phyloP scores from a whole-genome alignment of 2,329 filamentous ascomycete genomes.

The Fusarium chlamydosporum region DNA sequence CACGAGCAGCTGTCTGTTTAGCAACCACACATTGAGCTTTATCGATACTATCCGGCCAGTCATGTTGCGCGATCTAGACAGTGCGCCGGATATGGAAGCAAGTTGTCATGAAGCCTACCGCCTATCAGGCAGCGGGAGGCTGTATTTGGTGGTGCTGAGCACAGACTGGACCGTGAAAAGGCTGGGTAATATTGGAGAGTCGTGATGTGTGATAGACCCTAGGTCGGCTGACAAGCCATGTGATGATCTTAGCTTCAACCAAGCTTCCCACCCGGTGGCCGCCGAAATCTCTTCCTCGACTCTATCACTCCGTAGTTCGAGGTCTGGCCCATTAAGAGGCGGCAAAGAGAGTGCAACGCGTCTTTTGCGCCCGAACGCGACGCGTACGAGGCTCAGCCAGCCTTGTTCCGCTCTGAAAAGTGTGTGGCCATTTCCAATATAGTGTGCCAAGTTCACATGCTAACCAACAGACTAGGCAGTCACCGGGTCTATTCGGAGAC shows the following conservation, averaged over 20 bases:
- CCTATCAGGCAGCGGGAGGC: slow-evolving; percentile 32
- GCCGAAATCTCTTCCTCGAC: slow-evolving; percentile 33
- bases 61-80: slow-evolving; percentile 30
- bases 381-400: slow-evolving; percentile 45
- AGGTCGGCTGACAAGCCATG: slow-evolving; percentile 51
- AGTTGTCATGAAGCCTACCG: slow-evolving; percentile 18
- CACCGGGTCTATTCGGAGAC: slow-evolving; percentile 40
- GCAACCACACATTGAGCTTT: slow-evolving; percentile 38
- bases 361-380: slow-evolving; percentile 36
- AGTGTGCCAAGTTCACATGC: slow-evolving; percentile 43
- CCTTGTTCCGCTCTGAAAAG: slow-evolving; percentile 26
- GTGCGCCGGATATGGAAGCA: slow-evolving; percentile 37
- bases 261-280: slow-evolving; percentile 20
- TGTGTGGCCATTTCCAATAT: slow-evolving; percentile 35
- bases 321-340: slow-evolving; percentile 11
- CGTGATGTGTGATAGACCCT: slow-evolving; percentile 37
- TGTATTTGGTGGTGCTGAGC: slow-evolving; percentile 34
- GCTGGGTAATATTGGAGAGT: slow-evolving; percentile 31
- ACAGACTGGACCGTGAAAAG: slow-evolving; percentile 29
- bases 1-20: slow-evolving; percentile 19
- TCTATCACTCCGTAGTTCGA: slow-evolving; percentile 15
- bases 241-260: slow-evolving; percentile 40
- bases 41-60: slow-evolving; percentile 28
- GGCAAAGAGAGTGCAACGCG: slow-evolving; percentile 32
- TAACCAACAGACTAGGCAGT: slow-evolving; percentile 38